Conservation (phyloP, 192 early-diverging fungal species). For the Coemansia sp. region DNA sequence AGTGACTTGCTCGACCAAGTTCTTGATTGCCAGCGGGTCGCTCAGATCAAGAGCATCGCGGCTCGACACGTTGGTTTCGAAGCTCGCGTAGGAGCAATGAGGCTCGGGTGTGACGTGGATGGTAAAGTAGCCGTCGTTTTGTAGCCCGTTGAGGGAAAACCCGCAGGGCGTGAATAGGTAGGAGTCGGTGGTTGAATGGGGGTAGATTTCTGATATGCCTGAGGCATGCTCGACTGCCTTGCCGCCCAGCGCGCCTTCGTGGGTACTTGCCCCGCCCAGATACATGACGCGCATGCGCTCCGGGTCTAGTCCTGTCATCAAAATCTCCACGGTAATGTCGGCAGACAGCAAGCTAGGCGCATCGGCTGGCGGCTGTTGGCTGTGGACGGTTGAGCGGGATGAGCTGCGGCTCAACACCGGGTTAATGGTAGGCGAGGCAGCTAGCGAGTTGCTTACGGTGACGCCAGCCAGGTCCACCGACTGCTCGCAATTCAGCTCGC, state of each 20-base stretch:
- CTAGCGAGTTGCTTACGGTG: conserved; percentile 34
- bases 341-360: background rate
- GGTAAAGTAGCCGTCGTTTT: conserved; percentile 85
- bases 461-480: conserved; percentile 1
- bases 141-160: conserved; percentile 89
- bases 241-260: conserved; percentile 63
- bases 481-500: background rate
- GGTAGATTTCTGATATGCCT: conserved; percentile 80
- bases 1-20: conserved; percentile 72
- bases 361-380: background rate
- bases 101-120: conserved; percentile 98
- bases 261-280: conserved; percentile 56
- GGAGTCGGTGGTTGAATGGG: conserved; percentile 78
- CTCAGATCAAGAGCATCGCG: conserved; percentile 37
- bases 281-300: conserved; percentile 79
- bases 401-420: conserved; percentile 40
- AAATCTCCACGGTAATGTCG: conserved; percentile 92
- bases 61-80: conserved; percentile 89
- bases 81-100: conserved; percentile 98
- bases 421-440: conserved; percentile 24
- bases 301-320: conserved; percentile 90
- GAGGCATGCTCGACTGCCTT: conserved; percentile 68
- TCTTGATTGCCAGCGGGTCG: conserved; percentile 59
- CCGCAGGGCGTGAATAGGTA: conserved; percentile 95
- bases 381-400: conserved; percentile 40